Evolutionary conservation across 1,139 yeast genomes (phyloP).

Genomic region (Suhomyces atakaporum): DNA sequence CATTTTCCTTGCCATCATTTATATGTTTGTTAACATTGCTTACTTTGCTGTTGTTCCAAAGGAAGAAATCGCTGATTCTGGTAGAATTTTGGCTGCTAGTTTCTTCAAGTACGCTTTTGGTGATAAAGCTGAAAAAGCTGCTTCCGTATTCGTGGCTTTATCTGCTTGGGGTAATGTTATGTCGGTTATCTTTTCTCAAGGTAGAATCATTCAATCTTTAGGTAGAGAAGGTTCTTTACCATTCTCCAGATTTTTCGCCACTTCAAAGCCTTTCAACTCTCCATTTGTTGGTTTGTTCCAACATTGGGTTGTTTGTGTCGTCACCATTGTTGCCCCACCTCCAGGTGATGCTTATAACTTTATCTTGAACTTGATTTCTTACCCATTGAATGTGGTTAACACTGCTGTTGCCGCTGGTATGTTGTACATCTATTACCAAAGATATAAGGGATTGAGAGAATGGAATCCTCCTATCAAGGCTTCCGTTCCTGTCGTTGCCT

Average conservation of each 20-base stretch:
- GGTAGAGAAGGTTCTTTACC: slow-evolving; percentile 54
- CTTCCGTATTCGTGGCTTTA: slow-evolving; percentile 51
- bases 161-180: slow-evolving; percentile 52
- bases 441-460: slow-evolving; percentile 49
- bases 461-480: slow-evolving; percentile 84
- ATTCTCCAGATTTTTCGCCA: slow-evolving; percentile 46
- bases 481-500: slow-evolving; percentile 58
- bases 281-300: slow-evolving; percentile 61
- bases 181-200: slow-evolving; percentile 52
- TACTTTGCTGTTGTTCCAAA: slow-evolving; percentile 60
- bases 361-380: slow-evolving; percentile 49
- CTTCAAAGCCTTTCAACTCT: slow-evolving; percentile 44
- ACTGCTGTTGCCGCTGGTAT: slow-evolving; percentile 46
- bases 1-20: slow-evolving; percentile 66
- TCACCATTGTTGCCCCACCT: slow-evolving; percentile 51
- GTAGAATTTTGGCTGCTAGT: slow-evolving; percentile 49
- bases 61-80: slow-evolving; percentile 44
- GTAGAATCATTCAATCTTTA: slow-evolving; percentile 50
- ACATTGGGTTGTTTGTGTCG: slow-evolving; percentile 54
- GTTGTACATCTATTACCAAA: slow-evolving; percentile 46
- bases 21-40: slow-evolving; percentile 61
- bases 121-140: slow-evolving; percentile 47
- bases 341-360: slow-evolving; percentile 54
- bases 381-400: slow-evolving; percentile 55
- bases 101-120: slow-evolving; percentile 51